Conservation (phyloP, 2,329 filamentous ascomycete species). For the Byssochlamys sp. region DNA sequence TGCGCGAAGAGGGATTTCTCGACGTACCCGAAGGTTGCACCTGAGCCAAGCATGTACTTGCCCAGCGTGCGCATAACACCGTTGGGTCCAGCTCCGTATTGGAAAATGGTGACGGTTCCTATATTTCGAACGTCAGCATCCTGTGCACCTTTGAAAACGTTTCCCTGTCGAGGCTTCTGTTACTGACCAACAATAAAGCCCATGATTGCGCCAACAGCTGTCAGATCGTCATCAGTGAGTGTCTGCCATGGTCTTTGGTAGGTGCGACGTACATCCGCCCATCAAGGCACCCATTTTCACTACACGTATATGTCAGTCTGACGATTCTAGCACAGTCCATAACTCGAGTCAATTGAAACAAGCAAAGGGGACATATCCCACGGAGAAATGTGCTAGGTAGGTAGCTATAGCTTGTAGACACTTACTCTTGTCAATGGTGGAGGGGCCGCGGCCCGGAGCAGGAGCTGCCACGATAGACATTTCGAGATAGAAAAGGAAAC, state of each 20-base stretch:
- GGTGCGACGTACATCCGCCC: conserved; percentile 69
- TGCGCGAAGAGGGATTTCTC: background rate
- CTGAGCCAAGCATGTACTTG: conserved; percentile 93
- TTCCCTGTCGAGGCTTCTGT: background rate
- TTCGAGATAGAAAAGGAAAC: conserved; percentile 10
- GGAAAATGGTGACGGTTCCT: conserved; percentile 90
- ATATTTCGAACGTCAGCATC: conserved; percentile 12
- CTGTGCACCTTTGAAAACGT: background rate
- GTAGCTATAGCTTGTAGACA: conserved; percentile 5
- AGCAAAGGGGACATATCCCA: background rate
- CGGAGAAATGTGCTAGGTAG: background rate
- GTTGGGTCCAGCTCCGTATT: conserved; percentile 85
- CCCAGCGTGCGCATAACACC: conserved; percentile 89
- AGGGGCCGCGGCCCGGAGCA: conserved; percentile 47
- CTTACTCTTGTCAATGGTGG: conserved; percentile 63
- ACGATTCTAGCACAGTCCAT: background rate
- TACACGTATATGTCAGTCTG: conserved; percentile 36
- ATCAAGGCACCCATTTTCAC: conserved; percentile 98
- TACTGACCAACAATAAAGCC: conserved; percentile 87
- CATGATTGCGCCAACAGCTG: conserved; percentile 90
- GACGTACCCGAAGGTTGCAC: conserved; percentile 84
- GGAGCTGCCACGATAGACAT: conserved; percentile 52
- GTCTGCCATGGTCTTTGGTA: conserved; percentile 1
- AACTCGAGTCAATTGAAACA: background rate
- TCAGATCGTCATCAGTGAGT: conserved; percentile 7